Conservation (phyloP, 805 yeast genomes). For the Metschnikowia santaceciliae region DNA sequence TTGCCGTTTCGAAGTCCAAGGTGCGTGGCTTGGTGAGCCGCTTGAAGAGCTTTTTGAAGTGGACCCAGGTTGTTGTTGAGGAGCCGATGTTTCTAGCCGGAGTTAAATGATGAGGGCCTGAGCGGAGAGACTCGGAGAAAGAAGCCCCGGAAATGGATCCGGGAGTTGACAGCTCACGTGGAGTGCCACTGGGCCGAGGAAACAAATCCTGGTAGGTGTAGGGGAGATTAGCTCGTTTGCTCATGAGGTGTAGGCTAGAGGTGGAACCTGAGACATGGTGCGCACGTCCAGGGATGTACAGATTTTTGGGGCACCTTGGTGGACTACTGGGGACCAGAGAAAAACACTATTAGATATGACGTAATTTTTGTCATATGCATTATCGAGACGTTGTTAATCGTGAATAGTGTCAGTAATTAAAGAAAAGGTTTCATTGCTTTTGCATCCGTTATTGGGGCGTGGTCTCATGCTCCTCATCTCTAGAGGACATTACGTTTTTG, state of each 20-base stretch:
- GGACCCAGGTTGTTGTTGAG: slow-evolving; percentile 17
- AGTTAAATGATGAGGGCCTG: slow-evolving; percentile 14
- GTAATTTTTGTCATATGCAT: too few relatives aligned
- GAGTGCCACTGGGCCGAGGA: slow-evolving; percentile 23
- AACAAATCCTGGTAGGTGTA: slow-evolving; percentile 42
- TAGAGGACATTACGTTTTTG: neutral
- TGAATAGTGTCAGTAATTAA: neutral
- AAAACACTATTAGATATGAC: too few relatives aligned
- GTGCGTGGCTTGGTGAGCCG: slow-evolving; percentile 65
- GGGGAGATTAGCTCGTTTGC: slow-evolving; percentile 37
- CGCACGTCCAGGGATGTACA: neutral
- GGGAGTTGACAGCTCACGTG: slow-evolving; percentile 15
- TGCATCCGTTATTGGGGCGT: neutral
- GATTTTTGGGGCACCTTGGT: neutral
- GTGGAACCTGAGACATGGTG: neutral
- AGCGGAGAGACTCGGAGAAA: slow-evolving; percentile 16
- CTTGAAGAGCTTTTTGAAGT: slow-evolving; percentile 28
- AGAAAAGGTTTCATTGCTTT: too few relatives aligned
- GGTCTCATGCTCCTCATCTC: neutral
- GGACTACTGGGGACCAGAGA: too few relatives aligned
- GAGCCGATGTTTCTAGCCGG: slow-evolving; percentile 12
- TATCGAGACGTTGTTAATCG: too few relatives aligned
- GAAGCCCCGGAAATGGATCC: slow-evolving; percentile 24
- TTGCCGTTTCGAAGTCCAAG: slow-evolving; percentile 86
- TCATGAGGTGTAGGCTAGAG: slow-evolving; percentile 19